These are phyloP conservation scores for Trichophyton schoenleinii DNA, from an alignment of 2,329 filamentous ascomycete genomes.

Conservation along the genomic window DNA sequence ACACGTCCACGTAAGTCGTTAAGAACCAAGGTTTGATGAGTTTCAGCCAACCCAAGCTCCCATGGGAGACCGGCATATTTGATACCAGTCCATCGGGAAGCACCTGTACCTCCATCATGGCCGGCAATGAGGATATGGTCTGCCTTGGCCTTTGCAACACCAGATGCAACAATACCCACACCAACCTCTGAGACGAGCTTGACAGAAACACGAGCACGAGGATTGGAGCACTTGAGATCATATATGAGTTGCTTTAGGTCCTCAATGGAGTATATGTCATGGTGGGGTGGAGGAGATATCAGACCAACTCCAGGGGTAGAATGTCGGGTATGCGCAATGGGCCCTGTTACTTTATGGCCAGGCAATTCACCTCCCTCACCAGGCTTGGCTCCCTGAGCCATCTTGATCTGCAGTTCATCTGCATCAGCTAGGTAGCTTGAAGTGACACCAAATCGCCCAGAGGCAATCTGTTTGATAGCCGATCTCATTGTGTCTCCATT, in stretches of 20 bases:
- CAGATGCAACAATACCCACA: constrained; percentile 92
- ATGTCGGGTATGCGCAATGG: constrained; percentile 87
- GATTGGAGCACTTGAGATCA: constrained; percentile 92
- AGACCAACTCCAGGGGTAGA: constrained; percentile 92
- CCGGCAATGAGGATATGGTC: constrained; percentile 95
- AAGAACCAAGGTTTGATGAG: constrained; percentile 87
- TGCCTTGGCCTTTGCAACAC: constrained; percentile 93
- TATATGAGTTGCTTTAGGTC: constrained; percentile 97
- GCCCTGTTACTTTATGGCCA: constrained; percentile 89
- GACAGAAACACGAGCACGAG: constrained; percentile 80
- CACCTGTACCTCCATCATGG: constrained; percentile 92
- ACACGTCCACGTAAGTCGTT: constrained; percentile 94
- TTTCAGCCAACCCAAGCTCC: constrained; percentile 93
- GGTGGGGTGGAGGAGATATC: constrained; percentile 89
- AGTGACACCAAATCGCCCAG: constrained; percentile 90
- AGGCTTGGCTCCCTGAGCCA: constrained; percentile 96
- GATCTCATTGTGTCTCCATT: constrained; percentile 96
- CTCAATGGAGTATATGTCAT: constrained; percentile 98
- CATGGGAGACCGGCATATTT: constrained; percentile 95
- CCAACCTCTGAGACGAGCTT: constrained; percentile 97
- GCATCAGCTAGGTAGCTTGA: constrained; percentile 89
- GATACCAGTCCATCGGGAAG: constrained; percentile 95
- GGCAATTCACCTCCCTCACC: constrained; percentile 95
- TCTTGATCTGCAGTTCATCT: constrained; percentile 96
- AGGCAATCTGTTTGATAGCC: constrained; percentile 94